phyloP scores from a whole-genome alignment of 2,329 filamentous ascomycete genomes.

The Penicillium rolfsii region DNA sequence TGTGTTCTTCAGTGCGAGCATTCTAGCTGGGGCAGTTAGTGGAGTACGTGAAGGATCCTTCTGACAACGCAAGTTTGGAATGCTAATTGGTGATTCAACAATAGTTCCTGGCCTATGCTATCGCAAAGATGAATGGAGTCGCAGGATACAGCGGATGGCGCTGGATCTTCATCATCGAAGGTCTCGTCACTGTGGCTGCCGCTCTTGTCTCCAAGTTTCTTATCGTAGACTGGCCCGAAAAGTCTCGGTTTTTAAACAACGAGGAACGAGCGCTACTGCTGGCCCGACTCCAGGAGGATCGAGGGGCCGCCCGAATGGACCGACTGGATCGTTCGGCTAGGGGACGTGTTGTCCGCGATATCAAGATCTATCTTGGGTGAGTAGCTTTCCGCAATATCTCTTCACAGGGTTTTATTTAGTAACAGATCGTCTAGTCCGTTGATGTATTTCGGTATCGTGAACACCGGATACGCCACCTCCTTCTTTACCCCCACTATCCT shows the following conservation, averaged over 20 bases:
- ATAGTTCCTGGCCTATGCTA: conserved; percentile 48
- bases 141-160: conserved; percentile 48
- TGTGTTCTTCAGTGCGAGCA: conserved; percentile 41
- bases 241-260: conserved; percentile 50
- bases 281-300: conserved; percentile 48
- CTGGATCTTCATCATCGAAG: conserved; percentile 57
- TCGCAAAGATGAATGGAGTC: conserved; percentile 46
- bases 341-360: conserved; percentile 52
- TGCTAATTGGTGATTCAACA: background rate
- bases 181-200: conserved; percentile 51
- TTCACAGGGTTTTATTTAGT: background rate
- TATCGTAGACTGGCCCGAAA: conserved; percentile 51
- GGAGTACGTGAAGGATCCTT: conserved; percentile 30
- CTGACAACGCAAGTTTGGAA: background rate
- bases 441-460: conserved; percentile 65
- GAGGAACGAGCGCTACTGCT: conserved; percentile 52
- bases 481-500: conserved; percentile 51
- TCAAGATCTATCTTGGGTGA: conserved; percentile 44
- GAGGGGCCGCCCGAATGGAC: conserved; percentile 56
- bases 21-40: conserved; percentile 47
- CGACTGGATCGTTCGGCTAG: conserved; percentile 54
- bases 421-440: conserved; percentile 46
- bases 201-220: conserved; percentile 56
- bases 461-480: conserved; percentile 50
- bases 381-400: conserved; percentile 13